Evolutionary conservation across 805 yeast genomes (phyloP), one percentile per base, ranked within the genome.

Genomic region (Metschnikowia santaceciliae): DNA sequence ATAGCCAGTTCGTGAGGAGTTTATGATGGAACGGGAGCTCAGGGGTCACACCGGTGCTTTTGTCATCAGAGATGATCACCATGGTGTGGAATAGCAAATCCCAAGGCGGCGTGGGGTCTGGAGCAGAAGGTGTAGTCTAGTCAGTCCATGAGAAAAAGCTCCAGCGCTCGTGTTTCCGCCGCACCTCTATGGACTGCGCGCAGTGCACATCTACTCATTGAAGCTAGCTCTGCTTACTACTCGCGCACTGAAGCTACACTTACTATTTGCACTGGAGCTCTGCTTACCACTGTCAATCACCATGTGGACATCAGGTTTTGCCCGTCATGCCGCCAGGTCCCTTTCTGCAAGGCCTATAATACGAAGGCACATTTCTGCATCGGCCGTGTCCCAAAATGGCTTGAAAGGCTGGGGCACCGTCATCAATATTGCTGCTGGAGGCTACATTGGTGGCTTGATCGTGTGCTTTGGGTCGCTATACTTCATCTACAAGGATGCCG

Each of bases 351-450:
- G 38, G n/a, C 38, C 46, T 5, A 6, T 4, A 14, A 17, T 20
- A 8, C 23, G 46, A 17, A 32, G 46, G n/a, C 32, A 32, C 15
- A 33, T 42, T 20, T 42, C 47, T 13, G 40, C 41, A 6, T 44
- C 47, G 4, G 51, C 53, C 13, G 47, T 17, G 23, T 15, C 43
- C 34, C 11, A 46, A 26, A 49, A 45, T 8, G 50, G 49, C 11
- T 42, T 53, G 59, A 58, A 57, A 40, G 66, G 67, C 17, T 69
- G 65, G 61, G 70, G 74, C 30, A 56, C 64, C 19, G 60, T 67
- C 4, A 49, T 71, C 37, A 72, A 72, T 54, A 64, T 72, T 20
- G 42, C 69, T n/a, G 71, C 75, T 14, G 77, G 76, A 10, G 77
- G 74, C 6, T 74, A 74, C 54, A 54, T 72, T 41, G 78, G 77